A percentile compares a stretch with the other conserved stretches of the same genome.
Conservation (phyloP, 2,329 filamentous ascomycete species). For the Leptographium flavum region DNA sequence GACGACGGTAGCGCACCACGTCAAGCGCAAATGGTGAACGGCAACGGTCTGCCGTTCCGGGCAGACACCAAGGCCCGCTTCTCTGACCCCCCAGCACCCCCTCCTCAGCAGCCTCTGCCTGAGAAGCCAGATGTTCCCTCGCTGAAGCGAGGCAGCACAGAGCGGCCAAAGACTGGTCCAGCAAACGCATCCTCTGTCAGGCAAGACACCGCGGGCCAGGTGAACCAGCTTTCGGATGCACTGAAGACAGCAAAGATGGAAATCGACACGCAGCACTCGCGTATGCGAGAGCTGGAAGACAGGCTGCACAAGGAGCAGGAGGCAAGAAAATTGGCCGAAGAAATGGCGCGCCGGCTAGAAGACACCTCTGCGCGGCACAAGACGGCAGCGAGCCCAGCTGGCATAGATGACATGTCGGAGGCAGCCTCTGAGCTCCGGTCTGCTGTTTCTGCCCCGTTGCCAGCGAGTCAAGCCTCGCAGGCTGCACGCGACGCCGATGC, state of each 20-base stretch:
- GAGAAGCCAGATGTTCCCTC: slow-evolving; percentile 78
- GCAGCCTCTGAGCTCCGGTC: slow-evolving; percentile 30
- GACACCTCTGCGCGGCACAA: slow-evolving; percentile 23
- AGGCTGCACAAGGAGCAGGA: slow-evolving; percentile 65
- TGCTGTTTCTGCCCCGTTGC: background rate
- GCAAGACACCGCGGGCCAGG: slow-evolving; percentile 52
- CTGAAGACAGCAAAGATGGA: slow-evolving; percentile 74
- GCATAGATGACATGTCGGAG: slow-evolving; percentile 26
- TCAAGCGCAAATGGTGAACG: slow-evolving; percentile 28
- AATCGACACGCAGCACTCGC: slow-evolving; percentile 65
- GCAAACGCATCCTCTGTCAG: slow-evolving; percentile 43
- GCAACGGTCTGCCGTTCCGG: slow-evolving; percentile 41
- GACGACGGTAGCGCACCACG: slow-evolving; percentile 24
- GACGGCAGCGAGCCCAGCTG: slow-evolving; percentile 18
- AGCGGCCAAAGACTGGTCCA: slow-evolving; percentile 47
- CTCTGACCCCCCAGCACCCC: slow-evolving; percentile 83
- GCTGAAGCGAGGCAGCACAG: slow-evolving; percentile 61
- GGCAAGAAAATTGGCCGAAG: slow-evolving; percentile 73
- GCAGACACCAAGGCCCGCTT: slow-evolving; percentile 71
- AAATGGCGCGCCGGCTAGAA: slow-evolving; percentile 57
- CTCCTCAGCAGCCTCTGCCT: slow-evolving; percentile 81
- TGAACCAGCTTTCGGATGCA: slow-evolving; percentile 72
- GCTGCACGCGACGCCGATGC: background rate
- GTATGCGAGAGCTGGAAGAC: slow-evolving; percentile 69
- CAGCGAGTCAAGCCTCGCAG: background rate